Percentiles rank a stretch among this genome's conserved stretches.
phyloP scores from a whole-genome alignment of 2,329 filamentous ascomycete genomes.

The Colletotrichum destructivum region DNA sequence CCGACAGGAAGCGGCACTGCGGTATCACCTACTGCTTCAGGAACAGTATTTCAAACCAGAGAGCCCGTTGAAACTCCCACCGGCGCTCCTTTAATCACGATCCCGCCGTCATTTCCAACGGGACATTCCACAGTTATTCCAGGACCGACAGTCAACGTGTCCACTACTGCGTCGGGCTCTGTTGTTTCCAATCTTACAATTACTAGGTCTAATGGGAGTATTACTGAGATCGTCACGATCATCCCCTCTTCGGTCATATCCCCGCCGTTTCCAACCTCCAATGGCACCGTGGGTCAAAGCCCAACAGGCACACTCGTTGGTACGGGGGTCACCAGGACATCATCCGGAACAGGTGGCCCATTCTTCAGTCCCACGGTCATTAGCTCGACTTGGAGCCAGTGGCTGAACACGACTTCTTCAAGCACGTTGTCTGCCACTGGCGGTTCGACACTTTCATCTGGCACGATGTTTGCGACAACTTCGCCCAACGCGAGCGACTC shows the following conservation, averaged over 20 bases:
- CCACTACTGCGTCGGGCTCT: neutral
- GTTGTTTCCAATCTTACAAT: conserved; percentile 7
- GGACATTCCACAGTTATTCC: conserved; percentile 14
- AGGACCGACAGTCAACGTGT: conserved; percentile 16
- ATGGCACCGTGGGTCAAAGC: neutral
- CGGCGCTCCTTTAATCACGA: neutral
- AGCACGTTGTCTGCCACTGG: neutral
- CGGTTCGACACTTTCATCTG: neutral
- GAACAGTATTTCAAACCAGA: conserved; percentile 10
- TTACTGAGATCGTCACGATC: neutral
- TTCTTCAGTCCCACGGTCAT: neutral
- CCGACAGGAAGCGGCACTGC: conserved; percentile 14
- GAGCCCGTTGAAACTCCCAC: conserved; percentile 21
- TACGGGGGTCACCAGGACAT: neutral
- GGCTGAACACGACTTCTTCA: conserved; percentile 13
- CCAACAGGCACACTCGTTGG: neutral
- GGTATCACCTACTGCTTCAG: conserved; percentile 4
- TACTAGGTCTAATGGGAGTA: conserved; percentile 5
- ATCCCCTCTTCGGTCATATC: neutral
- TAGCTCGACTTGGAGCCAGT: conserved; percentile 8
- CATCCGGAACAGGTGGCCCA: neutral
- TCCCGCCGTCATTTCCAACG: conserved; percentile 8
- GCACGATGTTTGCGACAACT: neutral
- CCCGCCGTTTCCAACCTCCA: conserved; percentile 7
- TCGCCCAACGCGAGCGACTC: neutral